Base-by-base conservation (phyloP, 2,329 filamentous ascomycete genomes). In the Ceratocystis albifundus region DNA sequence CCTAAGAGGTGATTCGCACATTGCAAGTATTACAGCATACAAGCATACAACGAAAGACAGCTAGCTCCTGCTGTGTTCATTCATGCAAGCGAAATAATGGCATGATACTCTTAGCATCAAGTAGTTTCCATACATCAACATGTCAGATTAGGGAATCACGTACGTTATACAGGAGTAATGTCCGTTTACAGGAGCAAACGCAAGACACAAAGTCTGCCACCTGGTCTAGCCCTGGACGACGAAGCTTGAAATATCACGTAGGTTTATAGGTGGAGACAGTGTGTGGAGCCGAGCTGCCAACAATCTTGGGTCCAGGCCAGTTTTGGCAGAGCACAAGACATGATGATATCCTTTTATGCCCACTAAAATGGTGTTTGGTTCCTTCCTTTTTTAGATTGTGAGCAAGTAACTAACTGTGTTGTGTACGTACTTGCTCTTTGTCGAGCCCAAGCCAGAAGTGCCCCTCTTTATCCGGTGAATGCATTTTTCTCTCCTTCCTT, bases 11-110 rank as follows among this genome's bases (percentile, higher is more conserved):
- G 20, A 32, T 30, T 28, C 55, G 5, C 55, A 59, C 55, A 59
- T 20, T 5, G 7, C 28, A 10, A 59, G 12, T 32, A 59, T 17
- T 22, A 36, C 55, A 59, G 32, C 28, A 8, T 36, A n/a, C 55
- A 70, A 61, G 46, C 61, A 32, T 7, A 22, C 20, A 64, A 59
- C 32, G 70, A 67, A 28, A 69, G 36, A 22, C 15, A 62, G 77
- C 3, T 44, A 62, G 77, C 3, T 44, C 44, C 55, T n/a, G 55
- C 30, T 59, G 55, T 59, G 55, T n/a, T 17, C 30, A n/a, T n/a
- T 17, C 17, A 5, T 7, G 55, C 55, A 59, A 59, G n/a, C 55
- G 55, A 59, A 59, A 59, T 59, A 41, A 25, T 59, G 55, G 55
- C 55, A 59, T 36, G 55, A 59, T 59, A 7, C 55, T 59, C 25